Base-by-base conservation (phyloP, 768 basidiomycete species). In the Kwoniella pini region DNA sequence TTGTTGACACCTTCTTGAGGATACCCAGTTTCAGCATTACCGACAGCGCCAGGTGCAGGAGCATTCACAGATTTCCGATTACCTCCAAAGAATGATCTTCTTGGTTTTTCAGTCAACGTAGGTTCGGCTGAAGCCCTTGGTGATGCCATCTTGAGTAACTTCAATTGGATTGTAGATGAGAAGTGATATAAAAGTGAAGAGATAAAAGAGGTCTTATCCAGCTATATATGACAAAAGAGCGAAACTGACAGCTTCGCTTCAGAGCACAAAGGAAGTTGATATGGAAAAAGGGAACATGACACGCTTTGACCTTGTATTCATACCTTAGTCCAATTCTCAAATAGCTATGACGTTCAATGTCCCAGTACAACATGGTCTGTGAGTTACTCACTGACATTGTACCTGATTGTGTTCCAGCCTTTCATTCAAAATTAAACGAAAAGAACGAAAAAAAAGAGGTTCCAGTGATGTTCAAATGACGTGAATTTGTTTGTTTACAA, bases 71-170 rank as follows among this genome's bases (percentile, higher is more conserved):
- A 21, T 2, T 28, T 24, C 15, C 42, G n/a, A 10, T 60, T 43
- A 10, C 59, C 59, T 22, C 59, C 59, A 21, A 61, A 61, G 22
- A 61, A 40, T 13, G 52, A 54, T 46, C 59, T 28, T 28, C 52
- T 28, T 7, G 52, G 52, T 45, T 54, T 61, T 43, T 61, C 53
- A 1, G 43, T 45, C 10, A 57, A 6, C 17, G 55, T 57, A 0
- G 55, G 55, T 36, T 43, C 55, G 31, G 39, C 44, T 22, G 55
- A 45, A 0, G 5, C 42, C 26, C 42, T 57, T 36, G 31, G 55
- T 30, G 45, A 36, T n/a, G 55, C 31, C 27, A 45, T 45, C 15
- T 13, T 45, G 54, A 4, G 5, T 22, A 17, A 31, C n/a, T 21
- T n/a, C 17, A 33, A 28, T 39, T 4, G 33, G 21, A 15, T 31